Conservation (phyloP, 139 green algal genomes). For the Deuterostichococcus epilithicus region DNA sequence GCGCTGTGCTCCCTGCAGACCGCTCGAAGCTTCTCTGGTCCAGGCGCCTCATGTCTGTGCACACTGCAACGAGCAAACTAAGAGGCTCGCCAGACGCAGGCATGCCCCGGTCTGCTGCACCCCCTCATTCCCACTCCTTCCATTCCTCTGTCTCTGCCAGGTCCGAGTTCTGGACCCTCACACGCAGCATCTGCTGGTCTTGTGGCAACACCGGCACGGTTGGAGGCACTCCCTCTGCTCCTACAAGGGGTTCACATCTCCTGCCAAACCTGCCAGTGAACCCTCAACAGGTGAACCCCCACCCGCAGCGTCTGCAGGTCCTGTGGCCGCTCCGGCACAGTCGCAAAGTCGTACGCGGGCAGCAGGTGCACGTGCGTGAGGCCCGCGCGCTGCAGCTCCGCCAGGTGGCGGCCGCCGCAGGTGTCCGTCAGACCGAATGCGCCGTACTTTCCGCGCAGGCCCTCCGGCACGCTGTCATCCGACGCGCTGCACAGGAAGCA, state of each 20-base stretch:
- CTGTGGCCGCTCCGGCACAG: constrained; percentile 69
- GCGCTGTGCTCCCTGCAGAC: too few species aligned
- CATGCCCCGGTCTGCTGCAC: too few species aligned
- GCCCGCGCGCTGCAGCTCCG: constrained; percentile 43
- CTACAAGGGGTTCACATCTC: too few species aligned
- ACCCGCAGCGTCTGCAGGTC: constrained; percentile 48
- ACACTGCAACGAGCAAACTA: too few species aligned
- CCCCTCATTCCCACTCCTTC: too few species aligned
- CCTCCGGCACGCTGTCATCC: constrained; percentile 56
- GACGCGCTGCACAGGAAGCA: constrained; percentile 44
- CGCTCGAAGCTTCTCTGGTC: too few species aligned
- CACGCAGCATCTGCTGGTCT: constrained; percentile 45
- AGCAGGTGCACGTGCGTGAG: constrained; percentile 89
- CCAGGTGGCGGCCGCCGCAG: constrained; percentile 39
- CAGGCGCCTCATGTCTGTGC: too few species aligned
- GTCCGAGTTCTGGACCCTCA: too few species aligned
- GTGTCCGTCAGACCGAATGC: constrained; percentile 58
- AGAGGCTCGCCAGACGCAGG: too few species aligned
- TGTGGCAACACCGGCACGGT: constrained; percentile 70
- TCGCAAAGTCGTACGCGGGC: constrained; percentile 81
- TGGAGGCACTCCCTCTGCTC: too few species aligned
- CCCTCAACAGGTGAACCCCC: background rate
- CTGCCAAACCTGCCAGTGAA: too few species aligned
- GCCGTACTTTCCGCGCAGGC: constrained; percentile 71
- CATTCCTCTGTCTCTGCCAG: too few species aligned